Evolutionary conservation across 441 rosid genomes (phyloP), one percentile per base, ranked within the genome.

Genomic region (Daphne laureola): DNA sequence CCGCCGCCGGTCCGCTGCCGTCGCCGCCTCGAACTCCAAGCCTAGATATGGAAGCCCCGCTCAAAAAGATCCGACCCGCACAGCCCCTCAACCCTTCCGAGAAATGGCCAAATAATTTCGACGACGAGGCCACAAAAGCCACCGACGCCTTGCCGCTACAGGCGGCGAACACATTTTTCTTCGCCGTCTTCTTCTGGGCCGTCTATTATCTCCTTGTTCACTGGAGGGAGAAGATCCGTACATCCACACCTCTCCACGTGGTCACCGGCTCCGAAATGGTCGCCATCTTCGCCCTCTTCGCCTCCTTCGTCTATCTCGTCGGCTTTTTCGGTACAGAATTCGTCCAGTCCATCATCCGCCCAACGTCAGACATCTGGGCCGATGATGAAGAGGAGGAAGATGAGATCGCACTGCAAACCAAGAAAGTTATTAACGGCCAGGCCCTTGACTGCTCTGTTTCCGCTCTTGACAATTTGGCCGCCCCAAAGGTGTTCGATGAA

Each of bases 181-280:
- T 74, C 61, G 49, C 73, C 0, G 71, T 77, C 66, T 79, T 79
- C 78, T 74, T 74, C 68, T 59, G 73, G 4, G 72, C 64, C 9
- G 78, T 68, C 31, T 76, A 69, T 48, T 79, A 65, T 49, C 73
- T 79, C 38, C 78, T 79, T 12, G 60, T 63, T 6, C 70, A 78
- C 12, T 79, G 82, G 85, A 73, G 85, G 18, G 78, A 79, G 66
- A 79, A 79, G 82, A 76, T 70, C 62, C 74, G 76, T n/a, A 53
- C 51, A 14, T 74, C 78, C 3, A 74, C 73, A 3, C 80, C 85
- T 46, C 78, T 80, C 41, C 82, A 77, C 55, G 58, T 77, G 26
- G 68, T 77, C 12, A 54, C 71, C 13, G 21, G 66, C 6, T 54
- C 71, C 4, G 85, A 80, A 66, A 70, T 77, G 64, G 47, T 23